Conservation (phyloP, 2,329 filamentous ascomycete species). For the Aspergillus neoniger region DNA sequence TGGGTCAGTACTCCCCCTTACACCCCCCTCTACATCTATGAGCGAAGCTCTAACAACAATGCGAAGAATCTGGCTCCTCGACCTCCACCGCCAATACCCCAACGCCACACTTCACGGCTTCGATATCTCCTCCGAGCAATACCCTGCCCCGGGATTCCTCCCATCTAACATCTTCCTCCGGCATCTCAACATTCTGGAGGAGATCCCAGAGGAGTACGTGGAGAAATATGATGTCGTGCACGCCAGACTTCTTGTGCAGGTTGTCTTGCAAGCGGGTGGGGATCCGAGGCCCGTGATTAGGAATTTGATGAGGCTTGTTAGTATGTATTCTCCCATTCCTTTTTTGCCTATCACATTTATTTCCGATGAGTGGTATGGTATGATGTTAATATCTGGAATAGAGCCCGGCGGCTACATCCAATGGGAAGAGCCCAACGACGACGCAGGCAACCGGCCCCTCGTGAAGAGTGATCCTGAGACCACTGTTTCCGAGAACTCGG, state of each 20-base stretch:
- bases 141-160: constrained; percentile 12
- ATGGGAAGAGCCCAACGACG: not conserved
- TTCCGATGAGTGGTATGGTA: not conserved
- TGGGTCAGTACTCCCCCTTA: not conserved
- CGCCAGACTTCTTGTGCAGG: constrained; percentile 14
- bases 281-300: not conserved
- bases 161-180: constrained; percentile 14
- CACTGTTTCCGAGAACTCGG: not conserved
- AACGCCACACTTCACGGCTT: constrained; percentile 18
- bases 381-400: not conserved
- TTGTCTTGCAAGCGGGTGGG: not conserved
- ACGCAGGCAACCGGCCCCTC: not conserved
- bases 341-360: not conserved
- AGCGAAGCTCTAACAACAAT: not conserved
- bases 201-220: constrained; percentile 17
- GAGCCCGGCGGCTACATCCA: not conserved
- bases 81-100: constrained; percentile 10
- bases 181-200: constrained; percentile 18
- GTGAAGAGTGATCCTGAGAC: not conserved
- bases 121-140: constrained; percentile 16
- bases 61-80: constrained; percentile 14
- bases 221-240: constrained; percentile 29
- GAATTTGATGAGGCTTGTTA: not conserved
- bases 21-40: too few species aligned
- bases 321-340: not conserved